Evolutionary conservation across 2,329 filamentous ascomycete species (phyloP).

Genomic region (Monosporascus cannonballus): DNA sequence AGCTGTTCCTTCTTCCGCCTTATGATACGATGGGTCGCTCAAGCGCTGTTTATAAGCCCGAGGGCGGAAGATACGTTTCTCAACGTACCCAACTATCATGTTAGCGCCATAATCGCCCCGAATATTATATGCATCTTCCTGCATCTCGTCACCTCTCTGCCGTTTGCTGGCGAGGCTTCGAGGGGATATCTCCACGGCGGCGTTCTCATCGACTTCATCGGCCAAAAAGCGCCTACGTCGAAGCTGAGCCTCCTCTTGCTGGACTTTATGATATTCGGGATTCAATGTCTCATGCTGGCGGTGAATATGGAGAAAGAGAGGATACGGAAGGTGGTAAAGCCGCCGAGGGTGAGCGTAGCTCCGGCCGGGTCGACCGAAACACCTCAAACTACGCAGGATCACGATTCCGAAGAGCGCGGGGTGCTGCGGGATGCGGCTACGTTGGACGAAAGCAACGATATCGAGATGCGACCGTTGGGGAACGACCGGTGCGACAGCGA

Average conservation of each 20-base stretch:
- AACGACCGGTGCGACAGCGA: constrained; percentile 18
- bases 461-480: constrained; percentile 39
- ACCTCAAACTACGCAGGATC: constrained; percentile 34
- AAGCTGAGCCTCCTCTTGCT: constrained; percentile 48
- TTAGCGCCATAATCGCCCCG: constrained; percentile 51
- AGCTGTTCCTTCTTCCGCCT: constrained; percentile 63
- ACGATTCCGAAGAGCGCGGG: constrained; percentile 53
- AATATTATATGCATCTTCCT: constrained; percentile 56
- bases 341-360: constrained; percentile 17
- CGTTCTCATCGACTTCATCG: constrained; percentile 61
- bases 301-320: constrained; percentile 56
- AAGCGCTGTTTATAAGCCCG: constrained; percentile 59
- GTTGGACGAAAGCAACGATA: constrained; percentile 33
- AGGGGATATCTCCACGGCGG: constrained; percentile 63
- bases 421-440: constrained; percentile 33
- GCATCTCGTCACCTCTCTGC: constrained; percentile 50
- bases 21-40: constrained; percentile 50
- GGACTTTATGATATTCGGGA: constrained; percentile 47
- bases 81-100: constrained; percentile 50
- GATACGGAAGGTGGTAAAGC: constrained; percentile 42
- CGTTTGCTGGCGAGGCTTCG: constrained; percentile 52
- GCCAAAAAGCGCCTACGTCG: constrained; percentile 56
- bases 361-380: constrained; percentile 9
- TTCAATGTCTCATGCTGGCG: constrained; percentile 60
- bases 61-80: constrained; percentile 52